Evolutionary conservation across 2,329 filamentous ascomycete genomes (phyloP).

Genomic region (Fusarium foetens): DNA sequence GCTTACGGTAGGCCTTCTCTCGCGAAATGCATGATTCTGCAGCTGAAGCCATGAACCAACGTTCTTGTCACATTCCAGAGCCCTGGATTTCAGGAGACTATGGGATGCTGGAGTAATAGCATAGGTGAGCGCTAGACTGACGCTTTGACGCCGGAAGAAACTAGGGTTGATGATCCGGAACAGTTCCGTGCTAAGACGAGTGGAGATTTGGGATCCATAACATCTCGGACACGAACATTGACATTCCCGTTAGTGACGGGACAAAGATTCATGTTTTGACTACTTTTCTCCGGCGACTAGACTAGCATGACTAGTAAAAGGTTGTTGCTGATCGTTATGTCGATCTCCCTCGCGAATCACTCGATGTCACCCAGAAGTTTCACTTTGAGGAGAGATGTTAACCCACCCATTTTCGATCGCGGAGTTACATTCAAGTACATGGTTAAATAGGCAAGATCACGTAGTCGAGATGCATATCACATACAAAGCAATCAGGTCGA

Average conservation of each 20-base stretch:
- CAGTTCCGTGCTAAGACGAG: constrained; percentile 2
- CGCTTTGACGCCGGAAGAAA: background rate
- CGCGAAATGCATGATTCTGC: background rate
- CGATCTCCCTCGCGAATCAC: constrained; percentile 4
- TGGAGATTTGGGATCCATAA: background rate
- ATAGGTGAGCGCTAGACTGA: background rate
- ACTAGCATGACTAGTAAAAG: background rate
- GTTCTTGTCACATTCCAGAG: background rate
- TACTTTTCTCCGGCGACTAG: background rate
- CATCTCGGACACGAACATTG: background rate
- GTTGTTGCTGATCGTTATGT: background rate
- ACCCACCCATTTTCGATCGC: background rate
- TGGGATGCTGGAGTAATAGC: background rate
- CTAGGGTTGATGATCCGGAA: constrained; percentile 15
- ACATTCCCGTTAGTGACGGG: constrained; percentile 4
- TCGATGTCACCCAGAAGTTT: background rate
- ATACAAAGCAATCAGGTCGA: background rate
- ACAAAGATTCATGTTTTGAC: background rate
- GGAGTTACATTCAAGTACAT: background rate
- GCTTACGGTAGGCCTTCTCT: background rate
- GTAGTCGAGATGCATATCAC: background rate
- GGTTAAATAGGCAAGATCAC: background rate
- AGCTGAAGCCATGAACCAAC: background rate
- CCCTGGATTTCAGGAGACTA: background rate
- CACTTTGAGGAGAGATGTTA: background rate